Evolutionary conservation across 1,284 basidiomycete species (phyloP).

Genomic region (Termitomyces sp.): DNA sequence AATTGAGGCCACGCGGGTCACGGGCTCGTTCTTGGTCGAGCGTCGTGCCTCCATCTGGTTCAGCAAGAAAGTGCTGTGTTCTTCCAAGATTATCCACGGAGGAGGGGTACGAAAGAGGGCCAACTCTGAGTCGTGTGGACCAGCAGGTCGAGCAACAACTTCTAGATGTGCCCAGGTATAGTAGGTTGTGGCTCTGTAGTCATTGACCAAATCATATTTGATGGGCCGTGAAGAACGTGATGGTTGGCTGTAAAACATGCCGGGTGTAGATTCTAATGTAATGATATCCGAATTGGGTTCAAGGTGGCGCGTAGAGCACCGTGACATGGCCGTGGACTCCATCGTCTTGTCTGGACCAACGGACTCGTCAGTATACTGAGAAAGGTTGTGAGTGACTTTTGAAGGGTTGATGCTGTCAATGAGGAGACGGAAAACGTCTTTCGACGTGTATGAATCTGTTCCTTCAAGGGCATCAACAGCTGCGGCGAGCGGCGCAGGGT

Average conservation of each 20-base stretch:
- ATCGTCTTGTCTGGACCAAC: background rate
- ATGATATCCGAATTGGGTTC: background rate
- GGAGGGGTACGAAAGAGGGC: slow-evolving; percentile 39
- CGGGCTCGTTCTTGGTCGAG: background rate
- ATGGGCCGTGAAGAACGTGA: background rate
- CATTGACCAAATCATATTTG: slow-evolving; percentile 12
- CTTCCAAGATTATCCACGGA: slow-evolving; percentile 16
- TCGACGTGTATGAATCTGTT: slow-evolving; percentile 27
- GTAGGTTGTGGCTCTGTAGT: slow-evolving; percentile 15
- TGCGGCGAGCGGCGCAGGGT: slow-evolving; percentile 29
- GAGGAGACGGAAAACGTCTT: slow-evolving; percentile 27
- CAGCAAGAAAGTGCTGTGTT: background rate
- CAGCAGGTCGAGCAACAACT: slow-evolving; percentile 1
- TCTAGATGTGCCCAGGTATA: slow-evolving; percentile 13
- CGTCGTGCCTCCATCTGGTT: background rate
- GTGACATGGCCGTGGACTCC: background rate
- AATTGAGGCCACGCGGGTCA: background rate
- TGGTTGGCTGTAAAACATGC: slow-evolving; percentile 8
- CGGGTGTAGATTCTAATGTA: slow-evolving; percentile 4
- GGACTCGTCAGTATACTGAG: background rate
- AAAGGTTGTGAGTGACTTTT: background rate
- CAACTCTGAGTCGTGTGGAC: slow-evolving; percentile 23
- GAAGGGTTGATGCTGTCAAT: slow-evolving; percentile 28
- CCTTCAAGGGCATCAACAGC: slow-evolving; percentile 28
- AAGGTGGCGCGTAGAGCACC: slow-evolving; percentile 5